These are phyloP conservation scores for Colletotrichum cordylinicola DNA, from an alignment of 2,329 filamentous ascomycete species.

Conservation along the genomic window DNA sequence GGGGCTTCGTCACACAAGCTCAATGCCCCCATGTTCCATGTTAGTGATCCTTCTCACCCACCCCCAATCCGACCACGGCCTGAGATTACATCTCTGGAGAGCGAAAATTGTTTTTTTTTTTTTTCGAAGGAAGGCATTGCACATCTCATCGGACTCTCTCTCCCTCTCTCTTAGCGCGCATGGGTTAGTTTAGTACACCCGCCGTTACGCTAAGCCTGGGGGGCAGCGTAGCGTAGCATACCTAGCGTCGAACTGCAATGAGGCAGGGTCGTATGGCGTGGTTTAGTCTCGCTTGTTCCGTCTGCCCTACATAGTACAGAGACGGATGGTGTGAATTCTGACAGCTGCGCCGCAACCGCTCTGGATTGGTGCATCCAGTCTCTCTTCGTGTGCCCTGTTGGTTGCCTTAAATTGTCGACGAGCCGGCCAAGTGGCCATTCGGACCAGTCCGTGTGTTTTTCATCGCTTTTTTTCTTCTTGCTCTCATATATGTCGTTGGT, in stretches of 20 bases:
- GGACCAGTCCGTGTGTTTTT: neutral
- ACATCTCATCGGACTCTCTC: neutral
- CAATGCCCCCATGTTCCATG: neutral
- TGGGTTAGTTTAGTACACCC: slow-evolving; percentile 2
- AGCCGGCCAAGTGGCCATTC: neutral
- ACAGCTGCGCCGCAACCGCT: neutral
- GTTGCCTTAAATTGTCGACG: neutral
- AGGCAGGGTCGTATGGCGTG: neutral
- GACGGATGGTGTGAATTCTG: slow-evolving; percentile 9
- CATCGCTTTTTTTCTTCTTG: neutral
- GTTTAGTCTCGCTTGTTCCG: neutral
- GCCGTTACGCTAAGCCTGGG: slow-evolving; percentile 12
- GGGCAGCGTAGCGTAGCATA: neutral
- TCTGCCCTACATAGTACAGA: slow-evolving; percentile 7
- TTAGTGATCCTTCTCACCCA: neutral
- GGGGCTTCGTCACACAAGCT: neutral
- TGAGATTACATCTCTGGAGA: neutral
- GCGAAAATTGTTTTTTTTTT: neutral
- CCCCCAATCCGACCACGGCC: neutral
- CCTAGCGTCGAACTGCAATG: neutral
- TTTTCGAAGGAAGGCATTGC: neutral
- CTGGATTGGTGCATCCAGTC: neutral
- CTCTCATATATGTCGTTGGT: neutral
- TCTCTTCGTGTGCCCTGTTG: neutral
- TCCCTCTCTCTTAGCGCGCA: neutral